phyloP scores from a whole-genome alignment of 1,139 yeast genomes.

The Pichia sp. region DNA sequence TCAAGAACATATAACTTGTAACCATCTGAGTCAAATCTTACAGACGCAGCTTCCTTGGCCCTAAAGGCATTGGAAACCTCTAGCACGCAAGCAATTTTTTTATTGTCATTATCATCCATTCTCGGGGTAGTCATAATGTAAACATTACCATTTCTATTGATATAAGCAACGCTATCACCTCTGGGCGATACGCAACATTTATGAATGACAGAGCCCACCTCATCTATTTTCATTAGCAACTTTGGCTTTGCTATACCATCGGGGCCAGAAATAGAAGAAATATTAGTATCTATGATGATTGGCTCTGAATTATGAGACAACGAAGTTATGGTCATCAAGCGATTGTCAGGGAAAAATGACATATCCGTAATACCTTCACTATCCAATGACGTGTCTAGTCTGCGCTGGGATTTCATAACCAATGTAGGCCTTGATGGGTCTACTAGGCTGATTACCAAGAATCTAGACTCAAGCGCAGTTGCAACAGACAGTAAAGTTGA shows the following conservation, averaged over 20 bases:
- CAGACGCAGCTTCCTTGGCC: conserved; percentile 66
- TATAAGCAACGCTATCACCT: conserved; percentile 77
- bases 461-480: conserved; percentile 79
- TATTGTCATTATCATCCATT: conserved; percentile 47
- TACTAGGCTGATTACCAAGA: conserved; percentile 67
- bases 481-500: conserved; percentile 72
- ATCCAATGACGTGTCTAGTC: conserved; percentile 61
- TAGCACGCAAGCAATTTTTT: conserved; percentile 66
- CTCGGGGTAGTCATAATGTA: conserved; percentile 65
- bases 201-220: conserved; percentile 79
- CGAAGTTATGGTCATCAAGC: conserved; percentile 55
- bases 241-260: conserved; percentile 51
- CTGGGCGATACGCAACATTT: conserved; percentile 73
- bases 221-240: conserved; percentile 58
- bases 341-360: conserved; percentile 62
- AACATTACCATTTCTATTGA: conserved; percentile 73
- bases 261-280: conserved; percentile 38
- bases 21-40: conserved; percentile 75
- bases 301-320: conserved; percentile 59
- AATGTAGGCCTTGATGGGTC: conserved; percentile 66
- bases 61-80: conserved; percentile 73
- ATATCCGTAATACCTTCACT: conserved; percentile 86
- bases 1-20: conserved; percentile 73
- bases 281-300: conserved; percentile 54
- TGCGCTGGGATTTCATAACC: conserved; percentile 57